Conservation (phyloP, 2,329 filamentous ascomycete genomes). For the Dactylonectria macrodidyma region DNA sequence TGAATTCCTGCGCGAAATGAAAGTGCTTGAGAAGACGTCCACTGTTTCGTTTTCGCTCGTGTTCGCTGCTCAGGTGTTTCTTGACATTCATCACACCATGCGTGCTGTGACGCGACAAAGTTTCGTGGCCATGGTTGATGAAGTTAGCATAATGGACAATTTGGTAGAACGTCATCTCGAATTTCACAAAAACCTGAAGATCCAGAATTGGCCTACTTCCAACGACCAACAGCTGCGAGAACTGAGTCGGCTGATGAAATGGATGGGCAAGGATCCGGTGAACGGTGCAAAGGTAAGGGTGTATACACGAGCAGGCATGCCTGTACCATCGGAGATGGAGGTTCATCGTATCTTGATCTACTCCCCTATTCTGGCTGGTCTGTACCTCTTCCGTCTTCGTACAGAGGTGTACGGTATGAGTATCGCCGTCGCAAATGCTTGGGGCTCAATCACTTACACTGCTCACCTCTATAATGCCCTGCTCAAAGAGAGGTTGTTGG, state of each 20-base stretch:
- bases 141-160: neutral
- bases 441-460: conserved; percentile 55
- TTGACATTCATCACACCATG: conserved; percentile 58
- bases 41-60: conserved; percentile 54
- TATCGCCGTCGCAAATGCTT: conserved; percentile 53
- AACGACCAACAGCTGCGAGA: neutral
- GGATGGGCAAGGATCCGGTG: conserved; percentile 29
- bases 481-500: conserved; percentile 47
- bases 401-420: conserved; percentile 50
- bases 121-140: conserved; percentile 36
- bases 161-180: conserved; percentile 3
- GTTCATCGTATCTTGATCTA: conserved; percentile 50
- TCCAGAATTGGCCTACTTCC: neutral
- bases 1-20: conserved; percentile 50
- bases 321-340: conserved; percentile 10
- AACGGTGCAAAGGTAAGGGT: conserved; percentile 4
- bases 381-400: conserved; percentile 55
- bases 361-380: conserved; percentile 57
- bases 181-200: neutral
- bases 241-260: conserved; percentile 40
- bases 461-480: conserved; percentile 61
- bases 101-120: conserved; percentile 26
- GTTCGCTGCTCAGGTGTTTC: conserved; percentile 58
- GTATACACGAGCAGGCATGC: too few species aligned
- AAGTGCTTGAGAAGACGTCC: conserved; percentile 49